A percentile compares a stretch with the other conserved stretches of the same genome.
Evolutionary conservation across 2,329 filamentous ascomycete species (phyloP).

Genomic region (Ascochyta clinopodiicola): DNA sequence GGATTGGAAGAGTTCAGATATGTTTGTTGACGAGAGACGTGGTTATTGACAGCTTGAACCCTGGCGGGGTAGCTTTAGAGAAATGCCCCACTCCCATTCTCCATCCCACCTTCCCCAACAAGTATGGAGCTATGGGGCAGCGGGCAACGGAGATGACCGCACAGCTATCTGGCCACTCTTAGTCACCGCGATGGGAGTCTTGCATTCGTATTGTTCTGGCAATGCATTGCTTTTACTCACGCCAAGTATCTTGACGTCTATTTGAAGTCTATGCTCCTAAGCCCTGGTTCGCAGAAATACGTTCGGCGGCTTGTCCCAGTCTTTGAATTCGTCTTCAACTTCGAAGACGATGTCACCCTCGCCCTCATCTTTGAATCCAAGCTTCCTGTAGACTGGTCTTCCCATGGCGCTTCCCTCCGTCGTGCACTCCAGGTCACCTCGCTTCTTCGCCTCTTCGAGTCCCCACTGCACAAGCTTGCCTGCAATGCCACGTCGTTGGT

Average conservation of each 20-base stretch:
- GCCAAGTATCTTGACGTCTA: too few species aligned
- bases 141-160: conserved; percentile 25
- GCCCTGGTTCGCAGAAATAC: conserved; percentile 44
- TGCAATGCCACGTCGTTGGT: conserved; percentile 55
- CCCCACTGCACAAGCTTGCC: conserved; percentile 44
- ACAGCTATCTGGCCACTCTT: conserved; percentile 8
- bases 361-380: conserved; percentile 44
- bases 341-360: conserved; percentile 38
- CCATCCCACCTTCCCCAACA: conserved; percentile 43
- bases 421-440: conserved; percentile 45
- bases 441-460: conserved; percentile 42
- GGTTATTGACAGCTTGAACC: conserved; percentile 20
- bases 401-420: conserved; percentile 48
- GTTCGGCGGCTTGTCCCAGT: conserved; percentile 41
- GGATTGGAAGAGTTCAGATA: neutral
- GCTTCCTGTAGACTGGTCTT: conserved; percentile 37
- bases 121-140: conserved; percentile 25
- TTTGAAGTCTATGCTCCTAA: neutral
- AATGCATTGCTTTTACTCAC: neutral
- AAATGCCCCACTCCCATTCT: conserved; percentile 30
- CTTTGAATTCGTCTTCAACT: conserved; percentile 44
- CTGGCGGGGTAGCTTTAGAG: conserved; percentile 30
- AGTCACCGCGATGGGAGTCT: conserved; percentile 5
- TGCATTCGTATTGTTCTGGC: neutral
- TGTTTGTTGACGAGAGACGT: neutral